A percentile compares a stretch with the other conserved stretches of the same genome.
phyloP scores from a whole-genome alignment of 2,329 filamentous ascomycete species.

The Aureobasidium sp. region DNA sequence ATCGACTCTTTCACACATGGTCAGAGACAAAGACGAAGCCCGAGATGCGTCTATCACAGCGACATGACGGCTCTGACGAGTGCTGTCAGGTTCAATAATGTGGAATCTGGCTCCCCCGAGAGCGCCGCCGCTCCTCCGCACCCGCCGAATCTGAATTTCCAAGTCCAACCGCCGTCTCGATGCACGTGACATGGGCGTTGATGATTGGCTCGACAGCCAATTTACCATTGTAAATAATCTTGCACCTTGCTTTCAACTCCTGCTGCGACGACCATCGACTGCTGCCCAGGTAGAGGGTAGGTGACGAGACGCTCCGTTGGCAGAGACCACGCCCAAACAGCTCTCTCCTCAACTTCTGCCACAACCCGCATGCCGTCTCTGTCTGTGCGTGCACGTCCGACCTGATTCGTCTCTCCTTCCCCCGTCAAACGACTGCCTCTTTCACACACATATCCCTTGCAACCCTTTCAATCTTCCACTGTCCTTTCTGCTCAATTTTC shows the following conservation, averaged over 20 bases:
- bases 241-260: conserved; percentile 13
- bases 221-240: conserved; percentile 16
- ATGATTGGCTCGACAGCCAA: conserved; percentile 4
- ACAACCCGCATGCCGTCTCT: conserved; percentile 11
- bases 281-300: neutral
- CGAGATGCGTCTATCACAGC: neutral
- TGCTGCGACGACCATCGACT: conserved; percentile 10
- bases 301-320: conserved; percentile 7
- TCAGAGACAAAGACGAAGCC: neutral
- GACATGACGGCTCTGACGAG: neutral
- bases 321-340: conserved; percentile 7
- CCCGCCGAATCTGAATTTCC: conserved; percentile 4
- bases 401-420: conserved; percentile 13
- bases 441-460: conserved; percentile 8
- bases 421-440: conserved; percentile 11
- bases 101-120: neutral
- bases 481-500: neutral
- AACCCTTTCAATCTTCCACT: conserved; percentile 1
- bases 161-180: neutral
- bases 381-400: conserved; percentile 8
- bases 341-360: neutral
- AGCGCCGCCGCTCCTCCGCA: neutral
- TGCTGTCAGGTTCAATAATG: neutral
- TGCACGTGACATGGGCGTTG: conserved; percentile 10
- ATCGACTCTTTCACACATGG: conserved; percentile 4